A percentile compares a stretch with the other conserved stretches of the same genome.
Evolutionary conservation across 768 basidiomycete species (phyloP).

Genomic region (Pleurotus platypus): DNA sequence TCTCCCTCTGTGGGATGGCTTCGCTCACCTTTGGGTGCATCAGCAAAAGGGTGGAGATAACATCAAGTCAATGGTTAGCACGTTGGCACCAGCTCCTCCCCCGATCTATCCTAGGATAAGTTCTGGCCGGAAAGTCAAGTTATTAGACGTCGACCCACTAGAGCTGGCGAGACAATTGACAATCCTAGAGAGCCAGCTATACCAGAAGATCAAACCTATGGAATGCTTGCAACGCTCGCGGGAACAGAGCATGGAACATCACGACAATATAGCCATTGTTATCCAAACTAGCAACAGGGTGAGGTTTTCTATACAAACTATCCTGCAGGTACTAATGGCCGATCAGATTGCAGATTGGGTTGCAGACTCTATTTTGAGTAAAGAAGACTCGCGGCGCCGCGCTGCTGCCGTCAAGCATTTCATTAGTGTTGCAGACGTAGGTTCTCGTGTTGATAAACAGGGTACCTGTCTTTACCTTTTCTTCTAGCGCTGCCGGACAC

Average conservation of each 20-base stretch:
- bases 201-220: slow-evolving; percentile 83
- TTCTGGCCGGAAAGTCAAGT: slow-evolving; percentile 59
- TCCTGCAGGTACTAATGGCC: not conserved
- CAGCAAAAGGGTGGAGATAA: slow-evolving; percentile 51
- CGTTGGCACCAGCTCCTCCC: slow-evolving; percentile 64
- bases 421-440: slow-evolving; percentile 86
- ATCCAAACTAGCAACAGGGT: slow-evolving; percentile 89
- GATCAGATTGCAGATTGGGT: slow-evolving; percentile 90
- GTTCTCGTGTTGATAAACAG: slow-evolving; percentile 22
- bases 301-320: slow-evolving; percentile 16
- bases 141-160: slow-evolving; percentile 82
- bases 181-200: slow-evolving; percentile 82
- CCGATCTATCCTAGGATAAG: slow-evolving; percentile 70
- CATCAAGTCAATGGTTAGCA: slow-evolving; percentile 40
- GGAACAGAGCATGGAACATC: slow-evolving; percentile 66
- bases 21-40: slow-evolving; percentile 8
- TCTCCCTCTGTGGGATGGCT: not conserved
- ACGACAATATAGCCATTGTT: slow-evolving; percentile 82
- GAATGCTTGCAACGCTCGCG: slow-evolving; percentile 87
- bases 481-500: slow-evolving; percentile 72
- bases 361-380: slow-evolving; percentile 73
- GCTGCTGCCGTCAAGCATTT: slow-evolving; percentile 85
- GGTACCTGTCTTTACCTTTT: slow-evolving; percentile 9
- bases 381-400: slow-evolving; percentile 81
- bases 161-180: slow-evolving; percentile 94